phyloP scores from a whole-genome alignment of 805 yeast species.

The Yamadazyma paraphyllophila region DNA sequence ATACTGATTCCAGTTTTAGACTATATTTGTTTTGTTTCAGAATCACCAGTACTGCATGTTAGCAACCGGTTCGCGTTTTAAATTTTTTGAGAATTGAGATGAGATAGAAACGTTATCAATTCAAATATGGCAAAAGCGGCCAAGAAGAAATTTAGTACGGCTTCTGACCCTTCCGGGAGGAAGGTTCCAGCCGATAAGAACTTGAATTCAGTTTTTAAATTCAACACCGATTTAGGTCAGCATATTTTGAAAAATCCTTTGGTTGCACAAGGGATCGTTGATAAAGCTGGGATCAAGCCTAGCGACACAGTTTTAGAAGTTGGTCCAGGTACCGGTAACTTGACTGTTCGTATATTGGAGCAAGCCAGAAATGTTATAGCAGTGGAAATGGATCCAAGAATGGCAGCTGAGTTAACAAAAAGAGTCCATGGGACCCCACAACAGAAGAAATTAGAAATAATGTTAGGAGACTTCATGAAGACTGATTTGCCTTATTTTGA shows the following conservation, averaged over 20 bases:
- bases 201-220: constrained; percentile 84
- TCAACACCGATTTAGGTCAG: constrained; percentile 95
- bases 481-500: constrained; percentile 93
- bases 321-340: constrained; percentile 99
- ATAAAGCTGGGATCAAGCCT: constrained; percentile 89
- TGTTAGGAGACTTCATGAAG: constrained; percentile 95
- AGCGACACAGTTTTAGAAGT: constrained; percentile 92
- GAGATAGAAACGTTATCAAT: constrained; percentile 1
- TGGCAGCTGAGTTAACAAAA: constrained; percentile 98
- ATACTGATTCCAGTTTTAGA: not conserved
- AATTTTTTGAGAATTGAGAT: constrained; percentile 2
- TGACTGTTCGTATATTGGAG: constrained; percentile 89
- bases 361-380: constrained; percentile 94
- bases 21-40: constrained; percentile 7
- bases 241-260: constrained; percentile 94
- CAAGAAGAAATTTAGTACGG: constrained; percentile 56
- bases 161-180: constrained; percentile 42
- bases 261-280: constrained; percentile 97
- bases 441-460: constrained; percentile 85
- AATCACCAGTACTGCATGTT: constrained; percentile 3
- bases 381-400: constrained; percentile 98
- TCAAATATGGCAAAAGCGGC: constrained; percentile 58
- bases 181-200: constrained; percentile 71
- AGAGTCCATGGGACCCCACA: constrained; percentile 97
- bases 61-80: constrained; percentile 5